Conservation (phyloP, 352 stramenopile species). For the Phytopythium aichiense region DNA sequence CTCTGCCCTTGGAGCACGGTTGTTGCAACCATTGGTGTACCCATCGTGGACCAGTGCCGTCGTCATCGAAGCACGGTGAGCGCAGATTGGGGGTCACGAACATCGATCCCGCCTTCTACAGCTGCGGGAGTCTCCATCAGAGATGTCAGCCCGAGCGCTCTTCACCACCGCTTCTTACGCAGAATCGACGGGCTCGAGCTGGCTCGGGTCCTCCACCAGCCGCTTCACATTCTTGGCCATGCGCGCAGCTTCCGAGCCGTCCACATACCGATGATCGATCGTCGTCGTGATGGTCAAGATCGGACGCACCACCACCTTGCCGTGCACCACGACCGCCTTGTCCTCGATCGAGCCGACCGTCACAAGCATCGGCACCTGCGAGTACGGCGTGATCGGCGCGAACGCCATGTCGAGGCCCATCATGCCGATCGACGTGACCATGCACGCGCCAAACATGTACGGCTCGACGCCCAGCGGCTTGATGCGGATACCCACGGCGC, state of each 20-base stretch:
- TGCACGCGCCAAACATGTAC: slow-evolving; percentile 69
- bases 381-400: slow-evolving; percentile 56
- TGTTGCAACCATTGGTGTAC: too few relatives aligned
- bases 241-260: slow-evolving; percentile 52
- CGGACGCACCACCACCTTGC: slow-evolving; percentile 49
- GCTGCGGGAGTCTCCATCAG: too few relatives aligned
- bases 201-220: slow-evolving; percentile 46
- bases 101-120: neutral
- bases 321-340: slow-evolving; percentile 55
- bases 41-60: neutral
- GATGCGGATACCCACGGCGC: slow-evolving; percentile 49
- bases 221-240: slow-evolving; percentile 53
- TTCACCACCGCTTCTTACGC: slow-evolving; percentile 13
- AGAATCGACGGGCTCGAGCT: slow-evolving; percentile 35
- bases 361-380: slow-evolving; percentile 62
- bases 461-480: slow-evolving; percentile 49
- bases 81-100: neutral
- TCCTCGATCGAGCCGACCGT: slow-evolving; percentile 65
- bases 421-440: slow-evolving; percentile 72
- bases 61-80: neutral
- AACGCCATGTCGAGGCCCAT: slow-evolving; percentile 70
- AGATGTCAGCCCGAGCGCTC: neutral
- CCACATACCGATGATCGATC: slow-evolving; percentile 68
- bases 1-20: too few relatives aligned
- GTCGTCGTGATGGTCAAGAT: slow-evolving; percentile 68